These are phyloP conservation scores for Gnomoniopsis smithogilvyi DNA, from an alignment of 2,329 filamentous ascomycete species.

Conservation along the genomic window DNA sequence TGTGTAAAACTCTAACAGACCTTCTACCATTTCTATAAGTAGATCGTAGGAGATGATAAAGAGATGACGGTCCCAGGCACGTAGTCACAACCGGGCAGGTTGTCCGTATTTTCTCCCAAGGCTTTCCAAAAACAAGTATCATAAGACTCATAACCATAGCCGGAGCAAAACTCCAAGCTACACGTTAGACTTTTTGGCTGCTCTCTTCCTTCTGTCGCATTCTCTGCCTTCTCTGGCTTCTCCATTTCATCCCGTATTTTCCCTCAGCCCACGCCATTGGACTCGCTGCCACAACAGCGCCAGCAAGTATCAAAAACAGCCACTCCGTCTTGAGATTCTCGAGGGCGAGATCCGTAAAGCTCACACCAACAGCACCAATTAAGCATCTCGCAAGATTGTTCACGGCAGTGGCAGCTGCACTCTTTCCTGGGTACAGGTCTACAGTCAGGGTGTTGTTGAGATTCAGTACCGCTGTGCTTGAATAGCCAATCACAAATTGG, in stretches of 20 bases:
- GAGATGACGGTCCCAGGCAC: too few species aligned
- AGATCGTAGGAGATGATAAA: too few species aligned
- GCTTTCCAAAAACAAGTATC: too few species aligned
- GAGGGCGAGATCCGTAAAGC: slow-evolving; percentile 22
- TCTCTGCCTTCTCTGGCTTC: slow-evolving; percentile 16
- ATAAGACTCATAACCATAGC: too few species aligned
- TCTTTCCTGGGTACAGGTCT: slow-evolving; percentile 30
- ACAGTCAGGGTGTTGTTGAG: slow-evolving; percentile 30
- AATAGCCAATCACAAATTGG: slow-evolving; percentile 31
- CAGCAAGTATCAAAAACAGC: slow-evolving; percentile 18
- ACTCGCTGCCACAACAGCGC: slow-evolving; percentile 3
- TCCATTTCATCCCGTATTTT: slow-evolving; percentile 20
- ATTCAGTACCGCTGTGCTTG: slow-evolving; percentile 31
- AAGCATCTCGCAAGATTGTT: slow-evolving; percentile 32
- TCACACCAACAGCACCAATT: slow-evolving; percentile 26
- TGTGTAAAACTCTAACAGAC: too few species aligned
- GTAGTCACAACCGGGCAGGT: too few species aligned
- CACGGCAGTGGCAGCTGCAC: slow-evolving; percentile 30
- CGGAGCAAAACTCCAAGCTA: too few species aligned
- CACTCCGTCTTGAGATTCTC: slow-evolving; percentile 22
- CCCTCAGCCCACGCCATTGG: slow-evolving; percentile 19
- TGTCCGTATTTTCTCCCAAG: neutral
- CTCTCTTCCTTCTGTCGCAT: slow-evolving; percentile 7
- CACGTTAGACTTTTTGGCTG: neutral
- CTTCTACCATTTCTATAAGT: too few species aligned